phyloP scores from a whole-genome alignment of 2,329 filamentous ascomycete genomes.

The Paraphaeosphaeria minitans region DNA sequence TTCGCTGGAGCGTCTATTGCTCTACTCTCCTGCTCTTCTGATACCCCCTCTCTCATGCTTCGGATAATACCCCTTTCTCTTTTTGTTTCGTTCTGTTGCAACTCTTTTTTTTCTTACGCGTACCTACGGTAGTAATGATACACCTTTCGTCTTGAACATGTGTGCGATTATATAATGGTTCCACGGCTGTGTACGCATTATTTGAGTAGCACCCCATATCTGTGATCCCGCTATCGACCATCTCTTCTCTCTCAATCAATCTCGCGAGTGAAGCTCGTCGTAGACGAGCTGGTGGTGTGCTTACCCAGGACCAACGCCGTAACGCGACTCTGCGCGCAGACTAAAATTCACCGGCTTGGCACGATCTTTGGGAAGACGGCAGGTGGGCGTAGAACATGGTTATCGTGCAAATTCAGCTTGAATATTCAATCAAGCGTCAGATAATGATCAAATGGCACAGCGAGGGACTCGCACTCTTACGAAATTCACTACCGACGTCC shows the following conservation, averaged over 20 bases:
- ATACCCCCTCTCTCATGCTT: slow-evolving; percentile 33
- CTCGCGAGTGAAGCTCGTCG: too few relatives aligned
- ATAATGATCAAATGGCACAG: slow-evolving; percentile 53
- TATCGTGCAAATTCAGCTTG: too few relatives aligned
- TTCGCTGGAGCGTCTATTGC: slow-evolving; percentile 9
- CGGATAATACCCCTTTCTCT: slow-evolving; percentile 32
- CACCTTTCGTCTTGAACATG: background rate
- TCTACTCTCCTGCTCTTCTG: slow-evolving; percentile 24
- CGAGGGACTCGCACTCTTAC: slow-evolving; percentile 42
- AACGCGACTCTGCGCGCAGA: slow-evolving; percentile 3
- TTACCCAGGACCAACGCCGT: too few relatives aligned
- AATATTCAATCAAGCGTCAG: slow-evolving; percentile 47
- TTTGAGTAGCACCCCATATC: too few relatives aligned
- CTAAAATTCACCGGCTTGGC: slow-evolving; percentile 13
- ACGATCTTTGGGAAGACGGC: background rate
- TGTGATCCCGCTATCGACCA: too few relatives aligned
- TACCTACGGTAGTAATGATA: background rate
- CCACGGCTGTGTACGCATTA: too few relatives aligned
- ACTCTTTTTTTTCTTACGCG: background rate
- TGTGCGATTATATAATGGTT: too few relatives aligned
- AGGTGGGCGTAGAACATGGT: background rate
- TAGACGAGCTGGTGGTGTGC: too few relatives aligned
- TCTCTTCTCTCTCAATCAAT: too few relatives aligned
- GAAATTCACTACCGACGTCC: background rate
- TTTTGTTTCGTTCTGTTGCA: background rate